Evolutionary conservation across 352 stramenopile genomes (phyloP).

Genomic region (Pythium scleroteichum): DNA sequence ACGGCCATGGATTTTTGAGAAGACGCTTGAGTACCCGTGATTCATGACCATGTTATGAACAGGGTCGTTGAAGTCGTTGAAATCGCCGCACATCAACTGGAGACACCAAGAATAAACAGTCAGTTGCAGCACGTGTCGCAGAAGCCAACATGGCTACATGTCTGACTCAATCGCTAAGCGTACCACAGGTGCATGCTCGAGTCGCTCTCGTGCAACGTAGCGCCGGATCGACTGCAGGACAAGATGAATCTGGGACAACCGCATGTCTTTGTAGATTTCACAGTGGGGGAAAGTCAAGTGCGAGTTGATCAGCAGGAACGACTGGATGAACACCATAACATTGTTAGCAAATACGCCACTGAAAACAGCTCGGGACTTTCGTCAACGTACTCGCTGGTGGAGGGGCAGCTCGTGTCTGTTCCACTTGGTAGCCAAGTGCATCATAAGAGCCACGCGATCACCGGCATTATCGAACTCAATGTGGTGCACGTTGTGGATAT

Average conservation of each 20-base stretch:
- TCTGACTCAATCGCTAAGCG: conserved; percentile 6
- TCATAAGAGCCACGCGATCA: conserved; percentile 81
- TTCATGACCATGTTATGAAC: conserved; percentile 77
- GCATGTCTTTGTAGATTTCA: conserved; percentile 76
- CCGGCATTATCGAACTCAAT: conserved; percentile 72
- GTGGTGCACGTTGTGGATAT: conserved; percentile 77
- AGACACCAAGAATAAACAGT: not conserved
- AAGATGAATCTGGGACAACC: conserved; percentile 78
- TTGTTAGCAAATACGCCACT: not conserved
- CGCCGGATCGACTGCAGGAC: conserved; percentile 71
- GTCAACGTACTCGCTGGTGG: conserved; percentile 44
- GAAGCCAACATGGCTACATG: conserved; percentile 1
- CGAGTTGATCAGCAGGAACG: conserved; percentile 82
- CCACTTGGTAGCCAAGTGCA: conserved; percentile 85
- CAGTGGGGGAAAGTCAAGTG: conserved; percentile 86
- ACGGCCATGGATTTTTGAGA: conserved; percentile 68
- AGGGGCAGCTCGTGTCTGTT: conserved; percentile 49
- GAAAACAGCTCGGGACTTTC: not conserved
- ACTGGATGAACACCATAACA: conserved; percentile 28
- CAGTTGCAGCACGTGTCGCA: conserved; percentile 7
- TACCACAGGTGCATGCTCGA: conserved; percentile 72
- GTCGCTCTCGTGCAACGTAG: conserved; percentile 59
- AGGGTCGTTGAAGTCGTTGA: conserved; percentile 86
- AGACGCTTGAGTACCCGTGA: conserved; percentile 76
- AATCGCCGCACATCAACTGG: conserved; percentile 75